phyloP scores from a whole-genome alignment of 805 yeast species.

The Suhomyces faveliae region DNA sequence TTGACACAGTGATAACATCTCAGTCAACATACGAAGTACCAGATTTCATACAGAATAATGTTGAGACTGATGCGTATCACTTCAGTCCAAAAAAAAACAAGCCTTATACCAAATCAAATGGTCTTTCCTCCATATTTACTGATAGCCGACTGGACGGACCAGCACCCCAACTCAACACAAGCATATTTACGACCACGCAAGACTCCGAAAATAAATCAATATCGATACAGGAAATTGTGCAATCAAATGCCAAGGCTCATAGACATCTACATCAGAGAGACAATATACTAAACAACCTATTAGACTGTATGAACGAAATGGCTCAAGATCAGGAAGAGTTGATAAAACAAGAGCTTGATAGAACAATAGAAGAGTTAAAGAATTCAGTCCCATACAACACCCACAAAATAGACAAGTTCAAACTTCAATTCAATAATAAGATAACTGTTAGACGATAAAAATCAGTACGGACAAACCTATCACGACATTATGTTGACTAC shows the following conservation, averaged over 20 bases:
- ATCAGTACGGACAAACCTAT: background rate
- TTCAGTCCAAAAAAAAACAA: background rate
- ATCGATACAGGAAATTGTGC: background rate
- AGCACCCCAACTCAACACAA: background rate
- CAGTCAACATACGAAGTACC: slow-evolving; percentile 4
- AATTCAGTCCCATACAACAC: slow-evolving; percentile 9
- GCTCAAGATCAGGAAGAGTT: slow-evolving; percentile 4
- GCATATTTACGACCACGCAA: background rate
- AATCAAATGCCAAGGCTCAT: background rate
- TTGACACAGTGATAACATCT: slow-evolving; percentile 8
- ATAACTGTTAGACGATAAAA: background rate
- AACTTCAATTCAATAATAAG: slow-evolving; percentile 1
- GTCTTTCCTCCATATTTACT: background rate
- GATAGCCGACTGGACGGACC: background rate
- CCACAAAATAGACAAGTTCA: slow-evolving; percentile 2
- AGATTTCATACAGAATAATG: background rate
- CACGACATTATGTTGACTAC: background rate
- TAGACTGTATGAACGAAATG: slow-evolving; percentile 10
- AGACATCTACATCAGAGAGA: slow-evolving; percentile 4
- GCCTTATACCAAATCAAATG: background rate
- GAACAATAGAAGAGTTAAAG: slow-evolving; percentile 3
- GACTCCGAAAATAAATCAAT: background rate
- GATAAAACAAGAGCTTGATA: slow-evolving; percentile 3
- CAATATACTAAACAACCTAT: slow-evolving; percentile 4
- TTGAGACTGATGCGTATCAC: background rate